Base-by-base conservation (phyloP, 345 rosid genomes). In the Gossypium sturtianum region DNA sequence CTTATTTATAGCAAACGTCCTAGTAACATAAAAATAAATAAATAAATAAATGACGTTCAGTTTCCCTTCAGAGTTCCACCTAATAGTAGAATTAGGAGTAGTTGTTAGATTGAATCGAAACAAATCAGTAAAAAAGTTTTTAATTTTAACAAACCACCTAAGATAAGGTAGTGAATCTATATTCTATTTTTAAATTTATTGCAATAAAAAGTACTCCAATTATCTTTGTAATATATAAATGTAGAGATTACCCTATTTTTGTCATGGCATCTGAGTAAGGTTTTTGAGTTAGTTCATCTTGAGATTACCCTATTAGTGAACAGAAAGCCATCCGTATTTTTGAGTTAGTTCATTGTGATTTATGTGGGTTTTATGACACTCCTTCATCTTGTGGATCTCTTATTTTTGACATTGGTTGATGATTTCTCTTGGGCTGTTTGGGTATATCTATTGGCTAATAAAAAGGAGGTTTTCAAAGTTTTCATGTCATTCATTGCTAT, bases 91-190 rank as follows among this genome's bases (percentile, higher is more conserved):
- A 34, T 34, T 34, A 3, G 5, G 0, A 29, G 0, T 3, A 29
- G 0, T 0, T 0, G 0, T 29, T 29, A 0, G 0, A 3, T 29
- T 29, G 4, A 0, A 29, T 29, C 34, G 3, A 27, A 29, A 3
- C 4, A 3, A 29, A 29, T 29, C 0, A 0, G 1, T 3, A 29
- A 29, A 29, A 29, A 29, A 29, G 0, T 0, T 4, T 27, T 4
- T 29, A 29, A 4, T 29, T 29, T 29, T 29, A 29, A 4, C 0
- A 29, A 4, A 29, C 1, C 6, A 29, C 6, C 1, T 4, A 29
- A 29, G 6, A 29, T 29, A 29, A 29, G 4, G 5, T 29, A 29
- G 38, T 29, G 38, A 29, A 29, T 29, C 1, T 29, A 3, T 29
- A 29, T 29, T 29, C 1, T 29, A 29, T 29, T 29, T 29, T 29